These are phyloP conservation scores for Gracilariopsis chorda DNA, from an alignment of 23 red algal species.

Conservation along the genomic window DNA sequence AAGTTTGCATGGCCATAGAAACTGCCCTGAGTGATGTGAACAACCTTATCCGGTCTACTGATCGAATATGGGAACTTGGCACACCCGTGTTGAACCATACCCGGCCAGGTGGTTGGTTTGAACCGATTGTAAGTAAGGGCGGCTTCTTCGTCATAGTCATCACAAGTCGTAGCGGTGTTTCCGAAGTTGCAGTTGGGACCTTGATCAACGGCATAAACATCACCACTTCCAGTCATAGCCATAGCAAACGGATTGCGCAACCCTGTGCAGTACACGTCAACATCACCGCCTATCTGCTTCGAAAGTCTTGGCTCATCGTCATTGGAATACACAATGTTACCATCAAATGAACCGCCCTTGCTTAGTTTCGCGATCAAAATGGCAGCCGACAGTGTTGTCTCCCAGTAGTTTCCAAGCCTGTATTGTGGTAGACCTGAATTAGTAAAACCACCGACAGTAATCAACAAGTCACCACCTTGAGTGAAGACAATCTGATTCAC, in stretches of 20 bases:
- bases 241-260: constrained; percentile 45
- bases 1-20: constrained; percentile 59
- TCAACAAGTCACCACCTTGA: constrained; percentile 42
- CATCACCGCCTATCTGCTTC: constrained; percentile 38
- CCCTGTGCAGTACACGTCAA: constrained; percentile 36
- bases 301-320: constrained; percentile 3
- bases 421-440: constrained; percentile 49
- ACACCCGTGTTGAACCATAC: constrained; percentile 8
- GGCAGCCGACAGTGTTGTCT: constrained; percentile 1
- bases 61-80: not conserved
- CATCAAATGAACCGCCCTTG: constrained; percentile 23
- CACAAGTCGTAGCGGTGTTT: constrained; percentile 12
- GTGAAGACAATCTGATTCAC: constrained; percentile 55
- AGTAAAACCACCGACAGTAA: constrained; percentile 58
- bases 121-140: not conserved
- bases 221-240: constrained; percentile 8
- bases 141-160: not conserved
- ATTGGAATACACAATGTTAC: constrained; percentile 17
- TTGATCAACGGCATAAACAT: constrained; percentile 51
- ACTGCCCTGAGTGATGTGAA: not conserved
- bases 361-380: constrained; percentile 19
- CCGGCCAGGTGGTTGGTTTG: not conserved
- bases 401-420: constrained; percentile 45
- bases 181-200: constrained; percentile 42
- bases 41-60: constrained; percentile 19